Conservation (phyloP, 106 monocot genomes). For the Chionographis japonica region DNA sequence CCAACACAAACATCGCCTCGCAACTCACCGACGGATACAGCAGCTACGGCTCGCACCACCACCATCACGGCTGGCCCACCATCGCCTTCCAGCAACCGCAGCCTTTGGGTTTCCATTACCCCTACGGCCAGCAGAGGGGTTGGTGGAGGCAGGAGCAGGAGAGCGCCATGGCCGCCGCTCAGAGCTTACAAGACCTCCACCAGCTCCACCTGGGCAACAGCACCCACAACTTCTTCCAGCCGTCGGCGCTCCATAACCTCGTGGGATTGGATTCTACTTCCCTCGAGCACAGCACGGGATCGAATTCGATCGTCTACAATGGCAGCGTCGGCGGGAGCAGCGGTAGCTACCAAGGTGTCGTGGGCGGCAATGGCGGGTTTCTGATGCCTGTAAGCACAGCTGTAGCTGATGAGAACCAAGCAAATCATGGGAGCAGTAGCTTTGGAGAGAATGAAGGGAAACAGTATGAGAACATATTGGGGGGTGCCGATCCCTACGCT, state of each 20-base stretch:
- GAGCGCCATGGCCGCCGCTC: slow-evolving; percentile 14
- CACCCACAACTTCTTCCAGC: slow-evolving; percentile 70
- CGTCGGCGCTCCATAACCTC: slow-evolving; percentile 32
- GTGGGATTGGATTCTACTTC: slow-evolving; percentile 32
- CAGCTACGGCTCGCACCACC: slow-evolving; percentile 27
- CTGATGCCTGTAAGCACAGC: slow-evolving; percentile 39
- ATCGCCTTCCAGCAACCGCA: slow-evolving; percentile 65
- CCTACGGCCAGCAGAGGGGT: slow-evolving; percentile 23
- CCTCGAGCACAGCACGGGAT: slow-evolving; percentile 68
- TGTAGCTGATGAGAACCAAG: slow-evolving; percentile 22
- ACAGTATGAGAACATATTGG: slow-evolving; percentile 35
- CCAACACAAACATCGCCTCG: slow-evolving; percentile 16
- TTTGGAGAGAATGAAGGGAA: slow-evolving; percentile 34
- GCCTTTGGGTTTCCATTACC: slow-evolving; percentile 31
- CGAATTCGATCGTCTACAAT: slow-evolving; percentile 44
- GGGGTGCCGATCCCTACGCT: slow-evolving; percentile 24
- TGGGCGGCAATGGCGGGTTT: slow-evolving; percentile 17
- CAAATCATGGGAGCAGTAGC: slow-evolving; percentile 18
- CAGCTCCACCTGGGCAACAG: slow-evolving; percentile 37
- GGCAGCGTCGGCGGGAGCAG: slow-evolving; percentile 15
- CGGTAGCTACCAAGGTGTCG: slow-evolving; percentile 10
- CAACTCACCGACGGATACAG: slow-evolving; percentile 25
- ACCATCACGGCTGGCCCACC: slow-evolving; percentile 56
- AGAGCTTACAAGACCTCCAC: slow-evolving; percentile 56
- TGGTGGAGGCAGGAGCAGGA: slow-evolving; percentile 84